Evolutionary conservation across 441 rosid species (phyloP).

Genomic region (Theobroma grandiflorum): DNA sequence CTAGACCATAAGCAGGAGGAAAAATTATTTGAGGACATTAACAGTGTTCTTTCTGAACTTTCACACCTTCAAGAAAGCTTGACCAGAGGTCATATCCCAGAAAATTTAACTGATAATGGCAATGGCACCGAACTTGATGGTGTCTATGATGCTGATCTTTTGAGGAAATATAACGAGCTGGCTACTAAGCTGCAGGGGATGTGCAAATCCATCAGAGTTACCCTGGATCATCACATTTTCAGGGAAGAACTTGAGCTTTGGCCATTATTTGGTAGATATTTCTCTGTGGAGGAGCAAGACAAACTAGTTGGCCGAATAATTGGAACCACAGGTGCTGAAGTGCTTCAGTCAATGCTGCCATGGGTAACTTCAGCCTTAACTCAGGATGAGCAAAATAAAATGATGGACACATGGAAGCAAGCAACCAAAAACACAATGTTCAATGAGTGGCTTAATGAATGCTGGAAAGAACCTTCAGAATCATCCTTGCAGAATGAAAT

Average conservation of each 20-base stretch:
- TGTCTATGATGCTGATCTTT: constrained; percentile 34
- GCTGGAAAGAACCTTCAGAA: constrained; percentile 63
- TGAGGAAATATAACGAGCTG: constrained; percentile 57
- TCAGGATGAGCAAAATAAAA: constrained; percentile 72
- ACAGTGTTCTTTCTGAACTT: constrained; percentile 62
- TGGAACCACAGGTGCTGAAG: constrained; percentile 84
- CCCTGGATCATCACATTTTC: constrained; percentile 70
- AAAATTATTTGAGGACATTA: constrained; percentile 74
- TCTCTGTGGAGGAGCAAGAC: constrained; percentile 78
- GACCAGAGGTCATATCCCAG: constrained; percentile 35
- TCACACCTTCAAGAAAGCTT: constrained; percentile 62
- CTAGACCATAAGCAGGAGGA: constrained; percentile 80
- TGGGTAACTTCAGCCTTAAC: constrained; percentile 86
- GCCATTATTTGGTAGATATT: constrained; percentile 75
- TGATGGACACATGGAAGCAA: constrained; percentile 90
- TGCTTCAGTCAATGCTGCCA: constrained; percentile 81
- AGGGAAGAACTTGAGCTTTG: constrained; percentile 80
- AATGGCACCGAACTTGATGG: constrained; percentile 31
- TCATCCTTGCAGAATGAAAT: constrained; percentile 52
- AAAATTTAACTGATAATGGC: constrained; percentile 34
- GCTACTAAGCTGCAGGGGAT: constrained; percentile 78
- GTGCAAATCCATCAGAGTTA: constrained; percentile 78
- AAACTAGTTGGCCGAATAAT: constrained; percentile 77
- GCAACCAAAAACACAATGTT: constrained; percentile 88
- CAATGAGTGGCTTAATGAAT: constrained; percentile 78